Conservation (phyloP, 75 land plant genomes). For the Chamaecyparis obtusa region DNA sequence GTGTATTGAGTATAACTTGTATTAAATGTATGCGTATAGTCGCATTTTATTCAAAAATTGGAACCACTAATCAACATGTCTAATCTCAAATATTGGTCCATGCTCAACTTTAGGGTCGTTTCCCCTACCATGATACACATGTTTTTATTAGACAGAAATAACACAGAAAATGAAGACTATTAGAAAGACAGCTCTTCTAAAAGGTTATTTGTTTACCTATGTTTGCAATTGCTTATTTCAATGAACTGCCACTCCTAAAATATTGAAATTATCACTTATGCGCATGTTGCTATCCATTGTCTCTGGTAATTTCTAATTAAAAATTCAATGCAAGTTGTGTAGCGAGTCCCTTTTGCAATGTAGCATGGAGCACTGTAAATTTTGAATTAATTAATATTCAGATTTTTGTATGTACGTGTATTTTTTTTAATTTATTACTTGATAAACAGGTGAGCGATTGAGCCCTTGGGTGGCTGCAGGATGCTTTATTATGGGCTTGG, state of each 20-base stretch:
- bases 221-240: neutral
- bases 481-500: conserved; percentile 3
- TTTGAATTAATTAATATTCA: neutral
- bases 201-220: neutral
- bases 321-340: neutral
- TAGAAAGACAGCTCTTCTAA: neutral
- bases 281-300: no score
- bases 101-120: no score
- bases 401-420: neutral
- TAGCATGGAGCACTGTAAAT: neutral
- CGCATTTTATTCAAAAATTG: no score
- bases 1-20: no score
- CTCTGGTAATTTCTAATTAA: neutral
- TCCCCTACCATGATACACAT: neutral
- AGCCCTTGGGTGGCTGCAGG: conserved; percentile 11
- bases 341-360: neutral
- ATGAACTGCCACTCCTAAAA: neutral
- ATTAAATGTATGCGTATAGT: no score
- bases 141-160: neutral
- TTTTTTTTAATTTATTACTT: neutral
- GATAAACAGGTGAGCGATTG: conserved; percentile 9
- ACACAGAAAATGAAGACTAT: neutral
- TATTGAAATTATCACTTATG: neutral
- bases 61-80: no score
- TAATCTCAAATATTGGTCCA: no score